Conservation (phyloP, 2,329 filamentous ascomycete genomes). For the Teratosphaeriaceae sp. region DNA sequence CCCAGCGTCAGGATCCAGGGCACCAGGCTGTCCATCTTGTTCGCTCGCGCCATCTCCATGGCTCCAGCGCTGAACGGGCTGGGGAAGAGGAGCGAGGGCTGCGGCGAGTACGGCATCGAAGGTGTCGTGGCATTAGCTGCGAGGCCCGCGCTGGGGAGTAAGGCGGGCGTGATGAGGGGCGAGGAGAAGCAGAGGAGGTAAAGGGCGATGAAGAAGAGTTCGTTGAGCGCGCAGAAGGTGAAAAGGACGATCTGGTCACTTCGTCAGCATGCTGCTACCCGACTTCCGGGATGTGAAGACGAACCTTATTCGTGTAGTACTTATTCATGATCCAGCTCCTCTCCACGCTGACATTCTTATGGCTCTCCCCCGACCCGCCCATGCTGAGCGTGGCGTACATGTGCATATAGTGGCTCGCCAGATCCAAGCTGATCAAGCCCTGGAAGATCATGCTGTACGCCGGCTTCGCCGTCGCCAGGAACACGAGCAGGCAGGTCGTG, state of each 20-base stretch:
- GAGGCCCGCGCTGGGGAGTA: conserved; percentile 44
- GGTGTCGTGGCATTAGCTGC: conserved; percentile 35
- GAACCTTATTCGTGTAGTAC: conserved; percentile 98
- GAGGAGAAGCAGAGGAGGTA: conserved; percentile 97
- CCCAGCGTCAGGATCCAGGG: conserved; percentile 77
- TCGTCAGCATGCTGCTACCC: no score
- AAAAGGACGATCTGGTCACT: conserved; percentile 88
- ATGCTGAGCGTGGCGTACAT: conserved; percentile 95
- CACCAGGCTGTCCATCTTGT: conserved; percentile 61
- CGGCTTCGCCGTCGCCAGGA: conserved; percentile 89
- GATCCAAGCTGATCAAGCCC: conserved; percentile 81
- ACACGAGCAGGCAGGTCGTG: conserved; percentile 89
- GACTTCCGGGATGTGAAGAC: no score
- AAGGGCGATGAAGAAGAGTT: conserved; percentile 95
- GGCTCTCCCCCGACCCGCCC: conserved; percentile 70
- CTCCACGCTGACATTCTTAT: conserved; percentile 89
- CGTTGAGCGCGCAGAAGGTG: conserved; percentile 81
- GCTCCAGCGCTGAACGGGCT: conserved; percentile 89
- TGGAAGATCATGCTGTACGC: conserved; percentile 94
- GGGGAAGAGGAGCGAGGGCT: conserved; percentile 68
- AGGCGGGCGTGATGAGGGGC: conserved; percentile 77
- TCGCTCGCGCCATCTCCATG: conserved; percentile 81
- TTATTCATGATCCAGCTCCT: conserved; percentile 85
- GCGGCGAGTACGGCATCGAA: conserved; percentile 30
- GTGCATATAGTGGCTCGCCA: conserved; percentile 97